These are phyloP conservation scores for Brettanomyces bruxellensis DNA, from an alignment of 805 yeast species.

Conservation along the genomic window DNA sequence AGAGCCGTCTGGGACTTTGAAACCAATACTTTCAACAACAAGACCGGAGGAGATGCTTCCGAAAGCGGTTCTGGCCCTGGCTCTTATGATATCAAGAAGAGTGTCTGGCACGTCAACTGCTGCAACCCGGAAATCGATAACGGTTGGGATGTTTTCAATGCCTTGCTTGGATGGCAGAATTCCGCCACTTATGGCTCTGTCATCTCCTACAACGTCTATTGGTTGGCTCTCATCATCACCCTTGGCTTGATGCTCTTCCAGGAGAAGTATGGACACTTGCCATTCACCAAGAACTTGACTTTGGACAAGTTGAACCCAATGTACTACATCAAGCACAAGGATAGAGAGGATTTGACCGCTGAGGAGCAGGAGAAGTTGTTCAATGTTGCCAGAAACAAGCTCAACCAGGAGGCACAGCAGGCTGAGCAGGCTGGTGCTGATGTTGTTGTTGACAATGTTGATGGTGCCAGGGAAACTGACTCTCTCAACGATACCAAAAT, in stretches of 20 bases:
- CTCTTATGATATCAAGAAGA: constrained; percentile 68
- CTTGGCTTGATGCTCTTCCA: constrained; percentile 63
- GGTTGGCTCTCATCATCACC: constrained; percentile 58
- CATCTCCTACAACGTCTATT: constrained; percentile 78
- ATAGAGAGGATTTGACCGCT: constrained; percentile 45
- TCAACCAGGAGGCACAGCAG: constrained; percentile 21
- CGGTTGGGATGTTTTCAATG: constrained; percentile 97
- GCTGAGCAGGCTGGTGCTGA: constrained; percentile 6
- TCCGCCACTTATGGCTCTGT: constrained; percentile 92
- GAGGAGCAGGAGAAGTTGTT: constrained; percentile 49
- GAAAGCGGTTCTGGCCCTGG: constrained; percentile 94
- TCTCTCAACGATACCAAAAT: neutral
- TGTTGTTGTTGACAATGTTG: constrained; percentile 1
- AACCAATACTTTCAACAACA: constrained; percentile 48
- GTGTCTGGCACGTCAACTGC: constrained; percentile 96
- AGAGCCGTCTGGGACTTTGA: constrained; percentile 91
- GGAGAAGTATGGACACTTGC: constrained; percentile 78
- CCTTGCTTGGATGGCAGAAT: constrained; percentile 95
- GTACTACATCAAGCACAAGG: constrained; percentile 61
- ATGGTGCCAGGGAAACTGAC: neutral
- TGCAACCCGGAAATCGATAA: constrained; percentile 87
- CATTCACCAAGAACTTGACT: constrained; percentile 45
- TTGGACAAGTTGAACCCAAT: constrained; percentile 58
- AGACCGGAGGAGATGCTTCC: constrained; percentile 91
- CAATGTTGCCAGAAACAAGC: constrained; percentile 26